phyloP scores from a whole-genome alignment of 352 stramenopile genomes.

The Phytophthora cryptogea region DNA sequence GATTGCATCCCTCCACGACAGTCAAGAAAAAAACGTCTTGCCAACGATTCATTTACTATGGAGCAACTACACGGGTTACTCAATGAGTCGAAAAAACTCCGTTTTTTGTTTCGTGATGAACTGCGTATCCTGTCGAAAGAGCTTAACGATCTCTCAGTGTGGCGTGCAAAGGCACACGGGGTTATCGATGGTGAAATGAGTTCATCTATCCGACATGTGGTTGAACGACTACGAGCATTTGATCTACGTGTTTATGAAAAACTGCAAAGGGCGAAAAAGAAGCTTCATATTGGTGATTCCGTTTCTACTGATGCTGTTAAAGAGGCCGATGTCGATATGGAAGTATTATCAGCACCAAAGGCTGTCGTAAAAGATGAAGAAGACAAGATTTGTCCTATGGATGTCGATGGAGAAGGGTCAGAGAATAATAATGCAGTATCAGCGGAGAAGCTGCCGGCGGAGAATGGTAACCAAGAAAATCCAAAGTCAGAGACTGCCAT shows the following conservation, averaged over 20 bases:
- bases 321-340: conserved; percentile 11
- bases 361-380: conserved; percentile 26
- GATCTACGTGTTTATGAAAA: conserved; percentile 69
- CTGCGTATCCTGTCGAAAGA: conserved; percentile 76
- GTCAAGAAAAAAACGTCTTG: conserved; percentile 76
- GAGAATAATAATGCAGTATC: not conserved
- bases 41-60: conserved; percentile 64
- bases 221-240: conserved; percentile 57
- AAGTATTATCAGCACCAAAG: conserved; percentile 5
- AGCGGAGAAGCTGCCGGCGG: not conserved
- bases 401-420: conserved; percentile 30
- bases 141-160: conserved; percentile 62
- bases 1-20: conserved; percentile 78
- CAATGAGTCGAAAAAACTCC: conserved; percentile 56
- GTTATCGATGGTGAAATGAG: conserved; percentile 48
- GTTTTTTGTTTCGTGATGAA: conserved; percentile 82
- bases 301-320: conserved; percentile 1
- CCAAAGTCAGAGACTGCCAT: conserved; percentile 7
- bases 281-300: conserved; percentile 37
- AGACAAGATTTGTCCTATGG: conserved; percentile 21
- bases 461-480: conserved; percentile 15
- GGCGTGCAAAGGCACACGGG: conserved; percentile 66
- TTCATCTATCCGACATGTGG: conserved; percentile 40
- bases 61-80: conserved; percentile 60
- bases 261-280: conserved; percentile 56